Percentiles rank a stretch among this genome's conserved stretches.
Evolutionary conservation across 2,329 filamentous ascomycete species (phyloP).

Genomic region (Aspergillus sp.): DNA sequence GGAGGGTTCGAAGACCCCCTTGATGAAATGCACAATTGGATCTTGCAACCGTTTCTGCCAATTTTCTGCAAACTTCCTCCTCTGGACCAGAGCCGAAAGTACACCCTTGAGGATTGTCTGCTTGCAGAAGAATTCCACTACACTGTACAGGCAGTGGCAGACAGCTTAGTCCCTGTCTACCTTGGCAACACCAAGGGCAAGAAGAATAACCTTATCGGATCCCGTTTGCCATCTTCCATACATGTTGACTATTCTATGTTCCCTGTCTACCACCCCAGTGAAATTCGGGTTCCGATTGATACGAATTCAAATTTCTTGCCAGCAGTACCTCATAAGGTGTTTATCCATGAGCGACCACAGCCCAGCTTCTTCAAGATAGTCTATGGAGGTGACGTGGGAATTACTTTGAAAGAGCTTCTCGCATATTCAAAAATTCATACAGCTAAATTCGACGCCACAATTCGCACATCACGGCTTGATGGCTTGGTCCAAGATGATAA

Average conservation of each 20-base stretch:
- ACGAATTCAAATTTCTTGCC: constrained; percentile 6
- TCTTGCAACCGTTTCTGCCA: constrained; percentile 7
- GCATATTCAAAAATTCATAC: constrained; percentile 7
- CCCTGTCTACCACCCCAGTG: constrained; percentile 7
- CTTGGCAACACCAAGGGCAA: not conserved
- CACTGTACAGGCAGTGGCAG: too few relatives aligned
- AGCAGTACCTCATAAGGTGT: constrained; percentile 9
- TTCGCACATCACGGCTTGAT: constrained; percentile 10
- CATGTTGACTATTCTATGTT: constrained; percentile 8
- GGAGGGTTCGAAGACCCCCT: constrained; percentile 7
- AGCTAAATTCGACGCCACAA: constrained; percentile 4
- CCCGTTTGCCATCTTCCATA: constrained; percentile 1
- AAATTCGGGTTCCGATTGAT: constrained; percentile 8
- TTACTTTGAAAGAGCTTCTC: constrained; percentile 6
- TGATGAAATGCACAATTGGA: constrained; percentile 7
- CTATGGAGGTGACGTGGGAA: constrained; percentile 7
- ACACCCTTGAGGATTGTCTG: constrained; percentile 8
- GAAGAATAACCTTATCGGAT: constrained; percentile 1
- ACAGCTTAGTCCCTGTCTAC: too few relatives aligned
- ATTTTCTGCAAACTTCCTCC: constrained; percentile 6
- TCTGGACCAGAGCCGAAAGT: constrained; percentile 4
- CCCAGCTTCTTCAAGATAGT: constrained; percentile 13
- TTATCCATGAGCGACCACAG: constrained; percentile 5
- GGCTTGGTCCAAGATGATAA: constrained; percentile 7
- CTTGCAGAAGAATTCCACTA: constrained; percentile 10